Evolutionary conservation across 768 basidiomycete genomes (phyloP), one percentile per base, ranked within the genome.

Genomic region (Cubamyces sp.): DNA sequence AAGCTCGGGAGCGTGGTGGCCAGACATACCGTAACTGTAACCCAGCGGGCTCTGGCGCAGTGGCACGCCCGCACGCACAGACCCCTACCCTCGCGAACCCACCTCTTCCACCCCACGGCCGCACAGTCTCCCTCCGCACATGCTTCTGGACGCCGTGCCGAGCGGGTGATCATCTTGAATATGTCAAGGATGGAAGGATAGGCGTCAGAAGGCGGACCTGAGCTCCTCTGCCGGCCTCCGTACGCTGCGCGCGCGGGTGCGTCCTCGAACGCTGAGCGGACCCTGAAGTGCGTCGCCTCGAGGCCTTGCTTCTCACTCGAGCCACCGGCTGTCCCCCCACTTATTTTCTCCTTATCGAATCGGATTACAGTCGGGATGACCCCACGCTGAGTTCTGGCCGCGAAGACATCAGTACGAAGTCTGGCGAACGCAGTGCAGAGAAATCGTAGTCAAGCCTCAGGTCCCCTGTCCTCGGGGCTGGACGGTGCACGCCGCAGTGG

Each of bases 251-350:
- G 34, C 4, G 34, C 34, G 34, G 34, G 34, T 34, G 34, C 34
- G 34, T 34, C 55, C 34, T 39, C 48, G 48, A 11, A 50, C 39
- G 39, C 21, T 48, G 34, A 21, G 46, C 57, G 57, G 57, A 57
- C 46, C 42, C 57, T 57, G 47, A 57, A 57, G 46, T 42, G 39
- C n/a, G 39, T 25, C 21, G 48, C 57, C 57, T 57, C 57, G 57
- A 57, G 57, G 57, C 57, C 47, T 39, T 34, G 7, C 46, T 11
- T 48, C 34, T 34, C 37, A 16, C 21, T 37, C 47, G n/a, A 49
- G 18, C 23, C 46, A 40, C 23, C 23, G n/a, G 46, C 30, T 34
- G 18, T 19, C 16, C 18, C 12, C 37, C 34, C 34, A 34, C 9
- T 34, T 34, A 34, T 34, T 34, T 34, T 34, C 34, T 34, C 34